Percentiles rank a stretch among this genome's conserved stretches.
These are phyloP conservation scores for Phytophthora uliginosa DNA, from an alignment of 352 stramenopile species.

Conservation along the genomic window DNA sequence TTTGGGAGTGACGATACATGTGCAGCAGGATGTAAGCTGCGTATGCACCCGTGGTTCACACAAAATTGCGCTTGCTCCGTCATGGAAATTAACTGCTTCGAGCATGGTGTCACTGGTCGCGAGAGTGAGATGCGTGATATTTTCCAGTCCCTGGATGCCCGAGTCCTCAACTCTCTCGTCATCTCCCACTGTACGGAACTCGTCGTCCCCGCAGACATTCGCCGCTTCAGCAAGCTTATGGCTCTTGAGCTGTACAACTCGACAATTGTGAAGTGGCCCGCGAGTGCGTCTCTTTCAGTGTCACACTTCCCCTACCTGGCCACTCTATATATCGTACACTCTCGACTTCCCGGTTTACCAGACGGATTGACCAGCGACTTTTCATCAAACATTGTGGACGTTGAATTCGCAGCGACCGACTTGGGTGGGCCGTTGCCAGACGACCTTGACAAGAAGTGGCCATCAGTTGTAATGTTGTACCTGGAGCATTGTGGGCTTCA, in stretches of 20 bases:
- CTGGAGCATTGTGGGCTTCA: slow-evolving; percentile 50
- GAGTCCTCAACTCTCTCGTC: slow-evolving; percentile 57
- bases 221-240: slow-evolving; percentile 40
- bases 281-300: slow-evolving; percentile 32
- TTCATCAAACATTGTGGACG: slow-evolving; percentile 38
- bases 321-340: slow-evolving; percentile 47
- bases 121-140: slow-evolving; percentile 27
- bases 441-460: slow-evolving; percentile 44
- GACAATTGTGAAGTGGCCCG: slow-evolving; percentile 42
- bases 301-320: slow-evolving; percentile 33
- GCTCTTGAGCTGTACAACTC: slow-evolving; percentile 63
- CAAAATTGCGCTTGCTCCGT: slow-evolving; percentile 54
- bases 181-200: slow-evolving; percentile 51
- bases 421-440: slow-evolving; percentile 28
- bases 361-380: slow-evolving; percentile 47
- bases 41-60: slow-evolving; percentile 57
- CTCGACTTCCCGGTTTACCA: slow-evolving; percentile 27
- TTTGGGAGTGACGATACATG: slow-evolving; percentile 28
- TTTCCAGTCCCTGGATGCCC: slow-evolving; percentile 35
- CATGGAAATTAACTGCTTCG: slow-evolving; percentile 55
- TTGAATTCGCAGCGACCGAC: slow-evolving; percentile 43
- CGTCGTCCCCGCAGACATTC: slow-evolving; percentile 35
- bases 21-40: slow-evolving; percentile 45
- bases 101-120: slow-evolving; percentile 35
- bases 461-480: slow-evolving; percentile 43